Evolutionary conservation across 306 rosid genomes (phyloP).

Genomic region (Cyamopsis tetragonoloba): DNA sequence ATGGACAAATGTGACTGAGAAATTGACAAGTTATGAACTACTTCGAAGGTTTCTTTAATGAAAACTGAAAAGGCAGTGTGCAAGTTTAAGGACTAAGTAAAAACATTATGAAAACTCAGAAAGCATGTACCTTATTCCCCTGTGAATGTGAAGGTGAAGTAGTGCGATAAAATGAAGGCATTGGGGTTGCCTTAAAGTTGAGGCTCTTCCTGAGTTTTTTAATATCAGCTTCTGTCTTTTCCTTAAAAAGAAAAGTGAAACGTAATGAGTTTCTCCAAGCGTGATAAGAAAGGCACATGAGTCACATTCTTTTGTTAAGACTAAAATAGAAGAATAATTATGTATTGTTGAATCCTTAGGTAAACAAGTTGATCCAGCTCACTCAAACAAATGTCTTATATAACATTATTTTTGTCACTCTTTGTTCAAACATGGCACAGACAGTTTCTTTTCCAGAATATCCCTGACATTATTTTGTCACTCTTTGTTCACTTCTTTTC

Average conservation of each 20-base stretch:
- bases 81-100: no score
- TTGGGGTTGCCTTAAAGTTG: slow-evolving; percentile 69
- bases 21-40: no score
- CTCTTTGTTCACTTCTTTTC: no score
- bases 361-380: not conserved
- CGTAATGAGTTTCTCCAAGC: slow-evolving; percentile 22
- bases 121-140: slow-evolving; percentile 50
- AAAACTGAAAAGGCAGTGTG: no score
- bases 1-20: no score
- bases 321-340: not conserved
- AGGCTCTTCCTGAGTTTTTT: slow-evolving; percentile 57
- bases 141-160: slow-evolving; percentile 30
- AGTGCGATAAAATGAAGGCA: slow-evolving; percentile 60
- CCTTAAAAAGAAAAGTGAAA: slow-evolving; percentile 36
- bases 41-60: no score
- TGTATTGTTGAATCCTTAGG: not conserved
- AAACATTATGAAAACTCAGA: not conserved
- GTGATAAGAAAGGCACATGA: not conserved
- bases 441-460: not conserved
- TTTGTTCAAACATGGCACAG: not conserved
- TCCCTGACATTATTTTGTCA: not conserved
- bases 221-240: slow-evolving; percentile 60
- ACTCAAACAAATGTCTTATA: not conserved
- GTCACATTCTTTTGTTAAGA: not conserved
- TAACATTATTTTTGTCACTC: not conserved